A percentile compares a stretch with the other conserved stretches of the same genome.
Evolutionary conservation across 306 rosid genomes (phyloP).

Genomic region (Delonix regia): DNA sequence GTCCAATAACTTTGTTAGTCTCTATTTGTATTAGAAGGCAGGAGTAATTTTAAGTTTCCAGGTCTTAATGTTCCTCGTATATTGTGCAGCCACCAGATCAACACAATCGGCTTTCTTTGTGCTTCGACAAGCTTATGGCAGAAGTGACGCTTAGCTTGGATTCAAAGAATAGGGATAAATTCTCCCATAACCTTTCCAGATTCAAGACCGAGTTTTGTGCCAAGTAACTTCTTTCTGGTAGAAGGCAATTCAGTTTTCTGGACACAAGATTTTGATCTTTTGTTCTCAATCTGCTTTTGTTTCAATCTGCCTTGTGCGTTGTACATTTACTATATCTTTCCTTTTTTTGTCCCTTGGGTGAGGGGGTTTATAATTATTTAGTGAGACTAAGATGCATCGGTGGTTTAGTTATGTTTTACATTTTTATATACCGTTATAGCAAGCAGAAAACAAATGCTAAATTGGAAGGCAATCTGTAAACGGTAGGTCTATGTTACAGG

Average conservation of each 20-base stretch:
- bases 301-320: background rate
- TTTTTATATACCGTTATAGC: background rate
- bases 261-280: background rate
- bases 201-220: constrained; percentile 43
- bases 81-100: constrained; percentile 42
- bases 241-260: background rate
- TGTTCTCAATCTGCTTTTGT: too few relatives aligned
- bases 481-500: background rate
- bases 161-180: constrained; percentile 40
- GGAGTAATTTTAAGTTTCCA: constrained; percentile 3
- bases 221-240: constrained; percentile 24
- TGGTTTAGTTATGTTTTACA: background rate
- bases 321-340: constrained; percentile 18
- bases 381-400: background rate
- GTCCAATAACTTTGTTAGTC: background rate
- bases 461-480: constrained; percentile 28
- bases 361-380: background rate
- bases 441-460: too few relatives aligned
- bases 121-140: constrained; percentile 50
- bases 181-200: constrained; percentile 43
- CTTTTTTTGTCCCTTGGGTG: too few relatives aligned
- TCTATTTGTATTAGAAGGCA: background rate
- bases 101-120: constrained; percentile 39
- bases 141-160: constrained; percentile 46
- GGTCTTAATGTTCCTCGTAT: background rate